A percentile compares a stretch with the other conserved stretches of the same genome.
Evolutionary conservation across 2,329 filamentous ascomycete species (phyloP).

Genomic region (Curvularia sp.): DNA sequence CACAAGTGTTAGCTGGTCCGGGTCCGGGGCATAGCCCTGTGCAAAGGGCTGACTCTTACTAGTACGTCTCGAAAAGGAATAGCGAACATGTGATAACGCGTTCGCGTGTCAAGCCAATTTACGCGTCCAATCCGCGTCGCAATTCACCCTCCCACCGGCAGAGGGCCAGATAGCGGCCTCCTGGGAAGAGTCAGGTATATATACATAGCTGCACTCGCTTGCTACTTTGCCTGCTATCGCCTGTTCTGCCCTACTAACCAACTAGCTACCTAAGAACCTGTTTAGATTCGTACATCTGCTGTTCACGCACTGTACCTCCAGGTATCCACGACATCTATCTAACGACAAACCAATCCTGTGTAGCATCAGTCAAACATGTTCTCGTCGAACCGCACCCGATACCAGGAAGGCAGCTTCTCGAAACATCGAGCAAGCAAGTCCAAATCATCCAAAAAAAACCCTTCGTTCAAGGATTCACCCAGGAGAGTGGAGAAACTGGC

Average conservation of each 20-base stretch:
- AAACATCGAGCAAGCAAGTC: conserved; percentile 51
- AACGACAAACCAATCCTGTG: background rate
- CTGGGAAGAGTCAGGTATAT: conserved; percentile 45
- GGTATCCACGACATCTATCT: conserved; percentile 31
- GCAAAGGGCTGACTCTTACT: conserved; percentile 36
- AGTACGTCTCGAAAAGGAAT: conserved; percentile 25
- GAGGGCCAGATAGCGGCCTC: conserved; percentile 44
- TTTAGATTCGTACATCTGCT: conserved; percentile 37
- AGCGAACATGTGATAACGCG: conserved; percentile 50
- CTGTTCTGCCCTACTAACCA: conserved; percentile 27
- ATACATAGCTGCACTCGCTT: conserved; percentile 37
- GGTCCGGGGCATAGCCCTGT: conserved; percentile 28
- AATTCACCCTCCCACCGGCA: conserved; percentile 35
- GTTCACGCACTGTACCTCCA: conserved; percentile 41
- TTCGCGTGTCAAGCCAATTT: conserved; percentile 34
- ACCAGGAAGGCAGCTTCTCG: conserved; percentile 48
- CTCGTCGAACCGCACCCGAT: conserved; percentile 43
- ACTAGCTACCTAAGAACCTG: conserved; percentile 45
- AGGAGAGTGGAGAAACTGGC: conserved; percentile 46
- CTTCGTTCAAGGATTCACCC: conserved; percentile 48
- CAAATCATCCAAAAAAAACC: conserved; percentile 49
- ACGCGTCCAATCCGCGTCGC: conserved; percentile 49
- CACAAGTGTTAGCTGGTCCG: conserved; percentile 34
- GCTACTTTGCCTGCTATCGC: conserved; percentile 37
- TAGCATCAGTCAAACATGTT: conserved; percentile 44